phyloP scores from a whole-genome alignment of 2,329 filamentous ascomycete genomes.

The Trichoderma simmonsii region DNA sequence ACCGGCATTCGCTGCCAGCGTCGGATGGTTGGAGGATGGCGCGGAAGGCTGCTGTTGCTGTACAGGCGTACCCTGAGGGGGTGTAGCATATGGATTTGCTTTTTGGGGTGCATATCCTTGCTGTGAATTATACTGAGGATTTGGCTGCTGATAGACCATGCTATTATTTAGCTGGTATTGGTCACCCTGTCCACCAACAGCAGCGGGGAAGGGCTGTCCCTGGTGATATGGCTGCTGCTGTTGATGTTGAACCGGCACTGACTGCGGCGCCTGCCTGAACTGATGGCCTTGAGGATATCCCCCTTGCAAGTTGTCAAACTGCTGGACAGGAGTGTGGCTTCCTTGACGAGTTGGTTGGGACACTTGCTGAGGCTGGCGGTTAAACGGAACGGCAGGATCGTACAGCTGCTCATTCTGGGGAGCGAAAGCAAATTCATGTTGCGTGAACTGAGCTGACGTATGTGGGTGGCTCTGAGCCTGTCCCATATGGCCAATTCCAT shows the following conservation, averaged over 20 bases:
- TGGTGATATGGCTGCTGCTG: constrained; percentile 28
- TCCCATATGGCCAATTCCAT: constrained; percentile 24
- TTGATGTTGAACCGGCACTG: constrained; percentile 31
- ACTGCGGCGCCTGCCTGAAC: constrained; percentile 30
- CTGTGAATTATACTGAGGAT: constrained; percentile 17
- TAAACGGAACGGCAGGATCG: constrained; percentile 31
- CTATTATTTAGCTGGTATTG: constrained; percentile 22
- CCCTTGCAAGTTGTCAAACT: constrained; percentile 30
- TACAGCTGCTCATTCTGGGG: constrained; percentile 33
- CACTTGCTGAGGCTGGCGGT: constrained; percentile 34
- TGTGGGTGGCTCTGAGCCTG: constrained; percentile 33
- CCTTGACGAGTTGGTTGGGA: constrained; percentile 33
- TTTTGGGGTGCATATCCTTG: constrained; percentile 23
- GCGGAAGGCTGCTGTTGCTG: constrained; percentile 14
- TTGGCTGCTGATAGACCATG: constrained; percentile 20
- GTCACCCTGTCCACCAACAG: constrained; percentile 27
- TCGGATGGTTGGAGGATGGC: constrained; percentile 1
- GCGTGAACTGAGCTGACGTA: constrained; percentile 34
- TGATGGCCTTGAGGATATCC: constrained; percentile 27
- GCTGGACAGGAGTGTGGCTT: constrained; percentile 33
- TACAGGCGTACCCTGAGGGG: constrained; percentile 17
- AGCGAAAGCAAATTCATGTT: constrained; percentile 34
- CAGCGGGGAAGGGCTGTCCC: constrained; percentile 25
- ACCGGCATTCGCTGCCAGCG: not conserved
- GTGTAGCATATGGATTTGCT: constrained; percentile 23